phyloP scores from a whole-genome alignment of 2,329 filamentous ascomycete species.

The Davidsoniella eucalypti region DNA sequence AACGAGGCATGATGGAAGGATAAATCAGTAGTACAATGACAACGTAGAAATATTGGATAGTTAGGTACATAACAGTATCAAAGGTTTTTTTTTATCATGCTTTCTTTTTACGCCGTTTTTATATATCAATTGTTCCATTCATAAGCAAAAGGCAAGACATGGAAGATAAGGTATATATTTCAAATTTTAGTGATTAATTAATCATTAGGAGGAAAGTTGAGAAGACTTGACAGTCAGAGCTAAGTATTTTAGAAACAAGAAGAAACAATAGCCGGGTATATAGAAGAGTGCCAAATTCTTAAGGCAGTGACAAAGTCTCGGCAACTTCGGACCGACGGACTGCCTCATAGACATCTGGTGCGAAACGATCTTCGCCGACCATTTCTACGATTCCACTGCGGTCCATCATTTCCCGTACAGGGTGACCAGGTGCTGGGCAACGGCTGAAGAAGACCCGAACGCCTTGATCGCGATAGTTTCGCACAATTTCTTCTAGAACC shows the following conservation, averaged over 20 bases:
- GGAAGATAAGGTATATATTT: background rate
- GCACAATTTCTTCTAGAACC: constrained; percentile 78
- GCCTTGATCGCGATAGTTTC: constrained; percentile 57
- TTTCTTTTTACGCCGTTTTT: too few relatives aligned
- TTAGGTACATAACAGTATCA: background rate
- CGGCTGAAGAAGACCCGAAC: constrained; percentile 62
- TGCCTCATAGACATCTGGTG: constrained; percentile 70
- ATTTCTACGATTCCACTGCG: constrained; percentile 71
- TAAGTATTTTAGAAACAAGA: too few relatives aligned
- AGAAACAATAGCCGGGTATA: too few relatives aligned
- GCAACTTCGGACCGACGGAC: constrained; percentile 54
- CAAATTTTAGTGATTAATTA: too few relatives aligned
- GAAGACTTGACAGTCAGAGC: too few relatives aligned
- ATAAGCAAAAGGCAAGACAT: background rate
- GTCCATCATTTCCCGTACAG: constrained; percentile 57
- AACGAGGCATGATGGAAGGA: constrained; percentile 27
- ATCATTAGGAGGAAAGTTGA: too few relatives aligned
- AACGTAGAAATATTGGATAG: background rate
- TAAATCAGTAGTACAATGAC: background rate
- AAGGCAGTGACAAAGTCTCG: background rate
- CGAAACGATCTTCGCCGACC: constrained; percentile 62
- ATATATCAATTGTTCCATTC: too few relatives aligned
- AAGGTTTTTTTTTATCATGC: background rate
- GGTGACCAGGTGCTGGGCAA: constrained; percentile 30
- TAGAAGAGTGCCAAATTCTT: too few relatives aligned